Evolutionary conservation across 2,329 filamentous ascomycete genomes (phyloP), one percentile per base, ranked within the genome.

Genomic region (Phyllosticta citriasiana): DNA sequence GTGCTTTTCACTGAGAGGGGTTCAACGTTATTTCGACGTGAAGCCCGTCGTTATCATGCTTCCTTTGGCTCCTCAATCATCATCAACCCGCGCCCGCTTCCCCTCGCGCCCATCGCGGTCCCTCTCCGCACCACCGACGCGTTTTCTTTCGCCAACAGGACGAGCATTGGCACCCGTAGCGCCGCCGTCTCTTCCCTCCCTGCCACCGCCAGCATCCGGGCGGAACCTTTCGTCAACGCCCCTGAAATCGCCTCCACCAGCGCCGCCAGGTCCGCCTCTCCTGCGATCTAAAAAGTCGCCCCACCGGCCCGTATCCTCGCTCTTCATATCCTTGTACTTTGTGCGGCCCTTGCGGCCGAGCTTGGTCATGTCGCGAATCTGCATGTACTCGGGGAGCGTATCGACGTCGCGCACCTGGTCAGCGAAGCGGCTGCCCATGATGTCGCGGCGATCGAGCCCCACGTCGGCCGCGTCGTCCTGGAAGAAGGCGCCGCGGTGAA

Each of bases 401-500:
- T 94, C 89, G 54, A 90, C 86, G 69, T 96, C 90, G 55, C 82
- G 81, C 63, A 93, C 84, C 64, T 97, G 91, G 72, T 97, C 93
- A 57, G 83, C 85, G 67, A 94, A 95, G 57, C 84, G 80, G 2
- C 87, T 84, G 14, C 92, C 92, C 84, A 96, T 96, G 65, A 97
- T 81, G 70, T 97, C 89, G 55, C 94, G 82, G 70, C 87, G 83
- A 65, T 89, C 86, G 54, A 97, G 78, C 0, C 90, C 89, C 64
- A 89, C 85, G 16, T 84, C 85, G 67, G 86, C 84, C 57, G 86
- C 82, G 67, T 95, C 89, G 58, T 92, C 90, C 66, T 88, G 88
- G 79, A 90, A 97, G 78, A 97, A 99, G 16, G 94, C 94, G 56
- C 94, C 94, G 77, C 92, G 93, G 80, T 99, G 94, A 75, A 90